These are phyloP conservation scores for Candida khao-thaluensis DNA, from an alignment of 805 yeast genomes.

Conservation along the genomic window DNA sequence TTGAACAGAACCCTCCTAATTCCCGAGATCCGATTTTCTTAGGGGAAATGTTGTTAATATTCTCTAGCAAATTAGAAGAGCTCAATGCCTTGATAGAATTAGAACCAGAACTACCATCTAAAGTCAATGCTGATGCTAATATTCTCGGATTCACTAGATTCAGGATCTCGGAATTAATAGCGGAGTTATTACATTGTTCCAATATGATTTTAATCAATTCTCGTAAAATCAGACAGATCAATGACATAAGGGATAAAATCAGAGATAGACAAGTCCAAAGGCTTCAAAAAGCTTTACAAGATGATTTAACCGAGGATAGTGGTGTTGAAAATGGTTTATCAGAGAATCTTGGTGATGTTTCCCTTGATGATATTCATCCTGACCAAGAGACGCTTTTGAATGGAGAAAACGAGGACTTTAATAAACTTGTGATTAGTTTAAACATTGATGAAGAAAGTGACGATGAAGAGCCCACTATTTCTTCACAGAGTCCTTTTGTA, in stretches of 20 bases:
- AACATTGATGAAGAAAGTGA: conserved; percentile 38
- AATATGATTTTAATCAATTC: conserved; percentile 92
- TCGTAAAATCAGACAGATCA: conserved; percentile 63
- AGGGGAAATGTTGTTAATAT: conserved; percentile 78
- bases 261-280: conserved; percentile 46
- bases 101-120: conserved; percentile 25
- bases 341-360: conserved; percentile 36
- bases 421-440: conserved; percentile 23
- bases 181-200: conserved; percentile 95
- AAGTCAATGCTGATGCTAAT: conserved; percentile 15
- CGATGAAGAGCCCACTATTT: conserved; percentile 45
- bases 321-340: conserved; percentile 27
- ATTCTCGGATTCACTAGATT: conserved; percentile 90
- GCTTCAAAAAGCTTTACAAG: conserved; percentile 42
- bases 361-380: conserved; percentile 31
- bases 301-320: conserved; percentile 18
- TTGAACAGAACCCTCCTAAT: conserved; percentile 87
- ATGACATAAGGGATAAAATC: conserved; percentile 65
- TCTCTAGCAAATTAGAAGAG: conserved; percentile 69
- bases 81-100: conserved; percentile 61
- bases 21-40: conserved; percentile 90
- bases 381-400: conserved; percentile 19
- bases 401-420: conserved; percentile 21
- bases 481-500: conserved; percentile 45
- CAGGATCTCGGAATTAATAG: conserved; percentile 86